These are phyloP conservation scores for Bolboschoenus planiculmis DNA, from an alignment of 176 grass and related monocot genomes.

Conservation along the genomic window DNA sequence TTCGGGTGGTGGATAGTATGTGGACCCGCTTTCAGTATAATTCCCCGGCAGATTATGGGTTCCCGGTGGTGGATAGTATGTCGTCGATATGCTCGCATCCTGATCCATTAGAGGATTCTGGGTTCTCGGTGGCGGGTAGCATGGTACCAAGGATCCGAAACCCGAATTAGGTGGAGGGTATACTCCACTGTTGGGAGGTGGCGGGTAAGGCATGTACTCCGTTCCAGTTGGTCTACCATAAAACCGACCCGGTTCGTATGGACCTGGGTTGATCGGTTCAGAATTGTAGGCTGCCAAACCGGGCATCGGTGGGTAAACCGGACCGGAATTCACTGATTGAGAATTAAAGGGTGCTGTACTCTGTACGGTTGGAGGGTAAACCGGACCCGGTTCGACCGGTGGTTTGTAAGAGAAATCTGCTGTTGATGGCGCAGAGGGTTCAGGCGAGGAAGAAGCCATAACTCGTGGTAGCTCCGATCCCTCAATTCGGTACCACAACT, in stretches of 20 bases:
- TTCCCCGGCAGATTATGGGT: constrained; percentile 7
- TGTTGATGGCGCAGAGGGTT: not conserved
- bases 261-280: not conserved
- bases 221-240: not conserved
- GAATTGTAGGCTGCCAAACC: not conserved
- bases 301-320: not conserved
- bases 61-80: constrained; percentile 37
- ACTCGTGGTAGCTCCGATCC: constrained; percentile 11
- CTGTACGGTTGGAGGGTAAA: constrained; percentile 11
- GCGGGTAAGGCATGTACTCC: not conserved
- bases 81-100: not conserved
- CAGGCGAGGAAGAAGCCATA: not conserved
- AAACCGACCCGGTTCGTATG: not conserved
- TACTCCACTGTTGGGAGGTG: not conserved
- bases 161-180: not conserved
- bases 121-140: constrained; percentile 29
- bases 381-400: not conserved
- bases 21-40: not conserved
- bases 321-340: not conserved
- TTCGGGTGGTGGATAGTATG: constrained; percentile 30
- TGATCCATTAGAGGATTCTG: constrained; percentile 6
- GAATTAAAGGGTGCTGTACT: not conserved
- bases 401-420: constrained; percentile 20
- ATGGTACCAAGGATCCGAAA: not conserved
- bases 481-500: constrained; percentile 22